Conservation (phyloP, 345 rosid species). For the Murraya paniculata region DNA sequence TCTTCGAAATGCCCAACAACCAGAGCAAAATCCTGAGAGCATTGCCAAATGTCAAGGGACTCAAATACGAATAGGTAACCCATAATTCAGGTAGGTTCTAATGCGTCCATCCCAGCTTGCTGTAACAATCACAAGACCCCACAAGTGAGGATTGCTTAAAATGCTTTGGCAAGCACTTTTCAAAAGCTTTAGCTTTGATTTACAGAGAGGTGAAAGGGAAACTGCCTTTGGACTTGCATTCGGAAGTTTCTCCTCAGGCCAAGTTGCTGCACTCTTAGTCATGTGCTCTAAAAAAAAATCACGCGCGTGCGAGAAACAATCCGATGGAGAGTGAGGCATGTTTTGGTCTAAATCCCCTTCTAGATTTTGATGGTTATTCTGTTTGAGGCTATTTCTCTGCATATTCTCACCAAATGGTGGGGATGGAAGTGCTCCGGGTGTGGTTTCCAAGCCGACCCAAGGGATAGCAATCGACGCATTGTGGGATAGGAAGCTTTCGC, state of each 20-base stretch:
- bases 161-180: constrained; percentile 56
- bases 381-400: constrained; percentile 2
- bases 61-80: constrained; percentile 59
- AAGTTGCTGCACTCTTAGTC: constrained; percentile 57
- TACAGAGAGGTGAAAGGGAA: constrained; percentile 34
- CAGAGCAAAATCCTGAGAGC: not conserved
- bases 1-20: not conserved
- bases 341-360: constrained; percentile 36
- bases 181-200: constrained; percentile 54
- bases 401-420: constrained; percentile 19
- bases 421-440: constrained; percentile 13
- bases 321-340: constrained; percentile 32
- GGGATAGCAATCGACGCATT: constrained; percentile 66
- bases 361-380: constrained; percentile 17
- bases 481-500: constrained; percentile 60
- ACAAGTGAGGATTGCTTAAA: constrained; percentile 46
- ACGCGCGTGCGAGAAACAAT: constrained; percentile 49
- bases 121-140: constrained; percentile 71
- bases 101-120: constrained; percentile 81
- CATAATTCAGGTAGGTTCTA: constrained; percentile 64
- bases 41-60: not conserved
- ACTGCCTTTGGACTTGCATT: constrained; percentile 28
- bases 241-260: constrained; percentile 82
- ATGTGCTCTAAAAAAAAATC: constrained; percentile 42
- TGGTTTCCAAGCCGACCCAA: constrained; percentile 51